Evolutionary conservation across 2,329 filamentous ascomycete species (phyloP), one percentile per base, ranked within the genome.

Genomic region (Blastomyces emzantsi): DNA sequence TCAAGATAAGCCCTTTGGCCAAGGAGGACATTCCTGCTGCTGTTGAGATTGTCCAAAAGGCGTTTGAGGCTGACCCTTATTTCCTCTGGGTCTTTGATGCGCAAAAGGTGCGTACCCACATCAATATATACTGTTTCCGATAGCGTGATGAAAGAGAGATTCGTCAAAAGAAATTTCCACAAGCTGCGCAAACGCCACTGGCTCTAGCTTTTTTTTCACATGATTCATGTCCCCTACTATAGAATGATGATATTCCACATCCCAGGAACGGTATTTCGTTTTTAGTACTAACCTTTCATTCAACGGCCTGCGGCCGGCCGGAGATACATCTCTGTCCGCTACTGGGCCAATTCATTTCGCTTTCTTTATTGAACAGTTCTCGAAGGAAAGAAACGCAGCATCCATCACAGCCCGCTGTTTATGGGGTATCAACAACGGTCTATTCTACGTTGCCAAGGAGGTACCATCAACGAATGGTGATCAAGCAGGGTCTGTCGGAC

Each of bases 381-480:
- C 83, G 62, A 72, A 79, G 19, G 71, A 78, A 57, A 82, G 87
- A 39, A 90, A 90, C 70, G 81, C 82, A 64, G 81, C 81, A 41
- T 88, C 86, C 17, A 79, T 90, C 19, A 81, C 80, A 1, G 83
- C 88, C 1, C 83, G 89, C 61, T 89, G 87, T 75, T 78, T 79
- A 67, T 90, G 87, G 85, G 87, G 88, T 33, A 88, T 90, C 72
- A 80, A 82, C 61, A 85, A 88, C 70, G 86, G 83, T 61, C 81
- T 89, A 47, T 89, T 90, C 75, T 83, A 88, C 68, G 85, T 90
- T 64, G 86, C 86, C 11, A 88, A 86, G 73, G 84, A 88, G 3
- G 76, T 79, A 0, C 75, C 62, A 28, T 30, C 43, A 39, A 45
- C 60, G 30, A 47, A 67, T 28, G 63, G 62, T 61, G 69, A 72